A percentile compares a stretch with the other conserved stretches of the same genome.
Conservation (phyloP, 805 yeast genomes). For the Kazachstania viticola region DNA sequence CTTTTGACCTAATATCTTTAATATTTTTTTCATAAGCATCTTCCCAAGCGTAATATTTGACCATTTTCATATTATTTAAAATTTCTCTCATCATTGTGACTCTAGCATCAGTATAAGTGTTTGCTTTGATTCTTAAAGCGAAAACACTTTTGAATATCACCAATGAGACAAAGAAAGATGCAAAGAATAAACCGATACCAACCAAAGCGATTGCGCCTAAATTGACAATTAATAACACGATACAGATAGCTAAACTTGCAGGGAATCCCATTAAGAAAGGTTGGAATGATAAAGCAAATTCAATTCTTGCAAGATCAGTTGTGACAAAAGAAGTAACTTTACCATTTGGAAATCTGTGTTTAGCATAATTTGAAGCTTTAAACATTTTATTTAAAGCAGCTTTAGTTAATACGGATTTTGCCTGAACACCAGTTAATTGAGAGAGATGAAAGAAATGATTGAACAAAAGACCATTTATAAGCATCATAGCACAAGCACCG, state of each 20-base stretch:
- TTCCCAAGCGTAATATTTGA: constrained; percentile 90
- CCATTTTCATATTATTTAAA: constrained; percentile 63
- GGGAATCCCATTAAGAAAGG: constrained; percentile 58
- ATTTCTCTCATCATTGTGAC: constrained; percentile 70
- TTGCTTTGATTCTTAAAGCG: constrained; percentile 43
- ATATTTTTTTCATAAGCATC: constrained; percentile 55
- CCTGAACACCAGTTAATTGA: constrained; percentile 56
- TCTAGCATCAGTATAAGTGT: constrained; percentile 60
- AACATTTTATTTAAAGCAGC: constrained; percentile 61
- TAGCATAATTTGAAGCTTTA: constrained; percentile 44
- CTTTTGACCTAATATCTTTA: constrained; percentile 43
- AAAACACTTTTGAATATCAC: constrained; percentile 41
- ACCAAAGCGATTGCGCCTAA: constrained; percentile 64
- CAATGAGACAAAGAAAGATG: constrained; percentile 31
- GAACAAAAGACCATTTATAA: constrained; percentile 35
- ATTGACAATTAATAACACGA: constrained; percentile 52
- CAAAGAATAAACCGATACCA: constrained; percentile 51
- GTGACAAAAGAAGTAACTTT: constrained; percentile 68
- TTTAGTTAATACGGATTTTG: constrained; percentile 59
- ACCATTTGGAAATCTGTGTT: constrained; percentile 51
- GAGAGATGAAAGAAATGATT: constrained; percentile 57
- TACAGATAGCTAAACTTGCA: constrained; percentile 46
- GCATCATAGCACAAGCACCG: constrained; percentile 50
- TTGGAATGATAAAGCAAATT: constrained; percentile 59
- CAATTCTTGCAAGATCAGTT: constrained; percentile 72